Evolutionary conservation across 2,329 filamentous ascomycete genomes (phyloP), one percentile per base, ranked within the genome.

Genomic region (Paracamarosporium sp.): DNA sequence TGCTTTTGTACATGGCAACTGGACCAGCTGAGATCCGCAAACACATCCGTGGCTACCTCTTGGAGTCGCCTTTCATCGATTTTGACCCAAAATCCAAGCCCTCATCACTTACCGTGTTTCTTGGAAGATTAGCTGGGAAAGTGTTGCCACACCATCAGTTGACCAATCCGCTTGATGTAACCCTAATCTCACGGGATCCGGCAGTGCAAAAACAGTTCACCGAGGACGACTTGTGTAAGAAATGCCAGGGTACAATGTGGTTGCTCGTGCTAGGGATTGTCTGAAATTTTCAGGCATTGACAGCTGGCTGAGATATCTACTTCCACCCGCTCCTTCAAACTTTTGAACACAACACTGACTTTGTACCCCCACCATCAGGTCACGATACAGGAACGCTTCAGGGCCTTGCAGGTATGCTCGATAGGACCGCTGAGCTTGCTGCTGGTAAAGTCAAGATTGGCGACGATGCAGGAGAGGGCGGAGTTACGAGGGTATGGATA

Each of bases 331-430:
- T n/a, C n/a, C n/a, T n/a, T n/a, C n/a, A n/a, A n/a, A n/a, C n/a
- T n/a, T n/a, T n/a, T n/a, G n/a, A n/a, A n/a, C n/a, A n/a, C n/a
- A n/a, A n/a, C n/a, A n/a, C n/a, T n/a, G n/a, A n/a, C n/a, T n/a
- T n/a, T n/a, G n/a, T n/a, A n/a, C n/a, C n/a, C n/a, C n/a, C n/a
- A n/a, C n/a, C n/a, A n/a, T n/a, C n/a, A n/a, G n/a, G n/a, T 75
- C 93, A 97, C 77, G 85, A 94, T 75, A 94, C 88, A 2, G 93
- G 92, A 33, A 97, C 93, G 6, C 82, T 96, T n/a, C 89, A 93
- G 74, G 91, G 91, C 0, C 74, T 97, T 31, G 85, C 90, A 0
- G 88, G 86, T 0, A 83, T 97, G 84, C 79, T 97, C 62, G 91
- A 96, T 73, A 85, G 93, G 25, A 89, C 89, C 1, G 78, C 78